These are phyloP conservation scores for Diplosphaera chodatii DNA, from an alignment of 139 green algal species.

Conservation along the genomic window DNA sequence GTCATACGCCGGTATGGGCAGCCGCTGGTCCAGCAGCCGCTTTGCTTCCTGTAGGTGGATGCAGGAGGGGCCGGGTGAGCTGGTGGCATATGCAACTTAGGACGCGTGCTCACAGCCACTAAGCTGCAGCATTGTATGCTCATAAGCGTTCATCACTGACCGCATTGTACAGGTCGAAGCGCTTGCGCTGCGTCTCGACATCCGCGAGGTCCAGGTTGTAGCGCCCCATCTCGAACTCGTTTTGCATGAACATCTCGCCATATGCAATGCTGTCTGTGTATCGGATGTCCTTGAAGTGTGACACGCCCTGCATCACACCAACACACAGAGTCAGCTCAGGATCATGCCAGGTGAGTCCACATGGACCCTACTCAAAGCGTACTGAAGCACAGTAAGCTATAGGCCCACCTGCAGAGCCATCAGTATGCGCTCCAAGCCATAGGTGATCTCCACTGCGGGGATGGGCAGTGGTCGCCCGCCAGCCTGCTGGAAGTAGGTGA, in stretches of 20 bases:
- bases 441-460: slow-evolving; percentile 96
- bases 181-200: slow-evolving; percentile 61
- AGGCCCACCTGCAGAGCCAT: slow-evolving; percentile 86
- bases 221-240: slow-evolving; percentile 89
- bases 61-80: too few relatives aligned
- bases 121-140: too few relatives aligned
- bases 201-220: slow-evolving; percentile 89
- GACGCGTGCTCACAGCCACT: too few relatives aligned
- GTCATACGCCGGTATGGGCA: slow-evolving; percentile 95
- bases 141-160: too few relatives aligned
- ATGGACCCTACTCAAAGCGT: too few relatives aligned
- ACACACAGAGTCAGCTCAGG: too few relatives aligned
- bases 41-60: slow-evolving; percentile 61
- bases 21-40: slow-evolving; percentile 73
- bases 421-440: slow-evolving; percentile 96
- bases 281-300: slow-evolving; percentile 97
- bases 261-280: slow-evolving; percentile 74
- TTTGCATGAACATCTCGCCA: slow-evolving; percentile 97
- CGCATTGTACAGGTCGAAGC: slow-evolving; percentile 74
- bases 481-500: slow-evolving; percentile 96
- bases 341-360: too few relatives aligned
- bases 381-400: too few relatives aligned
- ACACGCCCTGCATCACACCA: slow-evolving; percentile 69
- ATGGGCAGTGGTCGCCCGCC: slow-evolving; percentile 66
- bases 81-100: too few relatives aligned